These are phyloP conservation scores for Leptomonas seymouri DNA, from an alignment of 208 protist genomes.

Conservation along the genomic window DNA sequence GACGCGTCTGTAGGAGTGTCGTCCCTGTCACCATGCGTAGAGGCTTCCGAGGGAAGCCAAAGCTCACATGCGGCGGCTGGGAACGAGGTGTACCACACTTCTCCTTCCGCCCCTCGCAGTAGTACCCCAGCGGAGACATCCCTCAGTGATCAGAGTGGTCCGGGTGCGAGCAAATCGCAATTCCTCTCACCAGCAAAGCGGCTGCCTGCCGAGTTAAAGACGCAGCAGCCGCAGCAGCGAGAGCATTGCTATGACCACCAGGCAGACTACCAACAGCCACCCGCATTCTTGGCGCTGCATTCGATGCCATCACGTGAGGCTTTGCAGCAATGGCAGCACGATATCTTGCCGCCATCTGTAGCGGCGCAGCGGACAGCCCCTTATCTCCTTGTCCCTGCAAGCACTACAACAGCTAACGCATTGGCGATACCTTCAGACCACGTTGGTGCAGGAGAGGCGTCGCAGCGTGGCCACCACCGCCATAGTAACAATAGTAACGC, in stretches of 20 bases:
- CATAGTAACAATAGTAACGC: neutral
- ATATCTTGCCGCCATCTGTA: conserved; percentile 10
- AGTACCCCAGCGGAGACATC: no score
- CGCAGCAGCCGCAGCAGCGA: neutral
- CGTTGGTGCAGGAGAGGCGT: neutral
- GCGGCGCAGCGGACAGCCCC: conserved; percentile 9
- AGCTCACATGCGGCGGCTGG: no score
- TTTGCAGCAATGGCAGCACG: conserved; percentile 7
- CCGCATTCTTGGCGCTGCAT: neutral
- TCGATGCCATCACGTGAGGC: neutral
- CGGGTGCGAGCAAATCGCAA: neutral
- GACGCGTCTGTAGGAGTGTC: no score
- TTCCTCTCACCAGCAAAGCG: neutral
- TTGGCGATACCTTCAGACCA: neutral
- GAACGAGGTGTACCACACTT: no score
- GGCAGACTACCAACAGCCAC: neutral
- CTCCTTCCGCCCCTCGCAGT: no score
- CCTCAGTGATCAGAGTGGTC: no score
- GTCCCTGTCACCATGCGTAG: no score
- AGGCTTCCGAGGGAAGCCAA: no score
- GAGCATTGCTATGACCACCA: neutral
- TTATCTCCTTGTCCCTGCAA: neutral
- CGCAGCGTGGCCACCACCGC: no score
- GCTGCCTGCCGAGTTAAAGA: neutral
- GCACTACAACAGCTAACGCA: neutral